Evolutionary conservation across 495 filamentous ascomycete genomes (phyloP).

Genomic region (Rusavskia elegans): DNA sequence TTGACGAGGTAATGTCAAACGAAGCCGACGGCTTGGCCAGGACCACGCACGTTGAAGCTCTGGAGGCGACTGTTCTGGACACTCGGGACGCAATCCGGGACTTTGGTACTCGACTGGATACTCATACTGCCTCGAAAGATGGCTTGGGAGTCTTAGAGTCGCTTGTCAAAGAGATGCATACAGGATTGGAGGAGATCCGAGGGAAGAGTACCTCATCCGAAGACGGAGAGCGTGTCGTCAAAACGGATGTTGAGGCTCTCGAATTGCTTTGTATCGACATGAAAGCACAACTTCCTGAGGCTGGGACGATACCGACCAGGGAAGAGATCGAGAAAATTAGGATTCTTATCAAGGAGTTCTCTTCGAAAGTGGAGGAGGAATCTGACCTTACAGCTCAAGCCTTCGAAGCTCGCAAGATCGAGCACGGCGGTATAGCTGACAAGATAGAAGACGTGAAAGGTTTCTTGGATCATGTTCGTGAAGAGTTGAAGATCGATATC

Average conservation of each 20-base stretch:
- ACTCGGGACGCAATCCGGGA: slow-evolving; percentile 52
- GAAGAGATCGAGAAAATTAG: slow-evolving; percentile 47
- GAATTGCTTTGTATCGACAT: slow-evolving; percentile 66
- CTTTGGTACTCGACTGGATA: slow-evolving; percentile 43
- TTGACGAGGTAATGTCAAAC: slow-evolving; percentile 62
- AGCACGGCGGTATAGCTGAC: slow-evolving; percentile 41
- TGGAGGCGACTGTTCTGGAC: slow-evolving; percentile 55
- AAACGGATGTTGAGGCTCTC: slow-evolving; percentile 62
- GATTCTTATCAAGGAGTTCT: slow-evolving; percentile 53
- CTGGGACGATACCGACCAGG: slow-evolving; percentile 46
- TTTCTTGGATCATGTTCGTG: slow-evolving; percentile 42
- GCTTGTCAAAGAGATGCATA: slow-evolving; percentile 58
- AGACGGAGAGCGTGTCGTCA: slow-evolving; percentile 49
- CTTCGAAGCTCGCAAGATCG: slow-evolving; percentile 59
- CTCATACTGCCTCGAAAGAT: slow-evolving; percentile 50
- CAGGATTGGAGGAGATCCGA: slow-evolving; percentile 63
- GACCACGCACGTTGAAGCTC: slow-evolving; percentile 57
- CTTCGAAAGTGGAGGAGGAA: slow-evolving; percentile 48
- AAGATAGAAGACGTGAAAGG: slow-evolving; percentile 42
- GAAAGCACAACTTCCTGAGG: slow-evolving; percentile 55
- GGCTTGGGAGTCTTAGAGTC: slow-evolving; percentile 62
- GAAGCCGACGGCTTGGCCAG: slow-evolving; percentile 40
- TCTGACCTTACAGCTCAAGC: slow-evolving; percentile 60
- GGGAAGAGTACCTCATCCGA: slow-evolving; percentile 42
- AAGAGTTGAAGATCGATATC: slow-evolving; percentile 48